Conservation (phyloP, 2,329 filamentous ascomycete species). For the Drechslerella coelobrocha region DNA sequence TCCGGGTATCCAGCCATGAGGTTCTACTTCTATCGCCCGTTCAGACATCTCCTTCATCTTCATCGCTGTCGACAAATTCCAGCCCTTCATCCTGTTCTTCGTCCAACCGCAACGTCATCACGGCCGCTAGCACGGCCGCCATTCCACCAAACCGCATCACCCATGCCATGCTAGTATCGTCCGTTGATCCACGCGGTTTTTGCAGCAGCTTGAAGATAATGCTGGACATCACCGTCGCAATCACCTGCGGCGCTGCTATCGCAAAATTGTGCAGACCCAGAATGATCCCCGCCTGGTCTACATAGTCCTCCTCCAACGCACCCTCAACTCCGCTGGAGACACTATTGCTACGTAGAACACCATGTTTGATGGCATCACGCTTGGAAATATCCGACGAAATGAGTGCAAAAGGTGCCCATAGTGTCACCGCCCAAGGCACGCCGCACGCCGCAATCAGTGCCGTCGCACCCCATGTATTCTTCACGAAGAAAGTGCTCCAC, state of each 20-base stretch:
- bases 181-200: slow-evolving; percentile 82
- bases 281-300: slow-evolving; percentile 81
- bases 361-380: slow-evolving; percentile 72
- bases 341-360: slow-evolving; percentile 26
- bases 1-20: neutral
- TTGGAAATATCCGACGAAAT: slow-evolving; percentile 91
- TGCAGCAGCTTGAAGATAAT: slow-evolving; percentile 84
- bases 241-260: slow-evolving; percentile 86
- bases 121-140: slow-evolving; percentile 78
- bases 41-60: slow-evolving; percentile 30
- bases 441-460: slow-evolving; percentile 80
- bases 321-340: slow-evolving; percentile 4
- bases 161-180: slow-evolving; percentile 85
- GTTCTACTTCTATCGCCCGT: neutral
- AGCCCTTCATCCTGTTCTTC: slow-evolving; percentile 62
- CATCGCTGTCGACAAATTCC: slow-evolving; percentile 49
- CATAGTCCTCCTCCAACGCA: slow-evolving; percentile 23
- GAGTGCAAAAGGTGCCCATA: slow-evolving; percentile 95
- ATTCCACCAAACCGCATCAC: slow-evolving; percentile 83
- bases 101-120: slow-evolving; percentile 71
- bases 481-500: slow-evolving; percentile 81
- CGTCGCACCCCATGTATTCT: slow-evolving; percentile 73
- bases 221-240: slow-evolving; percentile 84
- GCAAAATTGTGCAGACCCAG: slow-evolving; percentile 96
- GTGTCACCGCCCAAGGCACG: slow-evolving; percentile 87